phyloP scores from a whole-genome alignment of 2,329 filamentous ascomycete genomes.

The Neurospora sp. region DNA sequence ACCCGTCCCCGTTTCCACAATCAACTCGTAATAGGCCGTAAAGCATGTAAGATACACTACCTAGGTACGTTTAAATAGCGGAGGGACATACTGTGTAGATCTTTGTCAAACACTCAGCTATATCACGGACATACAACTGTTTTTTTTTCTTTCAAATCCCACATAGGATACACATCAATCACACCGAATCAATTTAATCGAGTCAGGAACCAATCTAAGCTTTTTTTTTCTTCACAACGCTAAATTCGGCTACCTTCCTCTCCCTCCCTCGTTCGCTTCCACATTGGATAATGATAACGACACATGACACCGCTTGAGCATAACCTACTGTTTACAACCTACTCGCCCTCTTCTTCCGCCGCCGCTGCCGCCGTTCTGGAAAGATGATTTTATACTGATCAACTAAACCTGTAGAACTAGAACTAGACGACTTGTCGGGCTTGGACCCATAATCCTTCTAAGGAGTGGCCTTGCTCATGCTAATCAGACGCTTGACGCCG shows the following conservation, averaged over 20 bases:
- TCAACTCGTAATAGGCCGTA: no score
- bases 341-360: conserved; percentile 8
- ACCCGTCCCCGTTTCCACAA: no score
- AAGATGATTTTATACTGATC: not conserved
- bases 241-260: not conserved
- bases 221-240: not conserved
- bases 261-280: not conserved
- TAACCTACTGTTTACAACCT: not conserved
- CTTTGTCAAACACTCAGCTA: no score
- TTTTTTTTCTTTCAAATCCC: no score
- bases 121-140: no score
- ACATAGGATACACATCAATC: no score
- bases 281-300: not conserved
- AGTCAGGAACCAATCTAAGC: not conserved
- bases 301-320: not conserved
- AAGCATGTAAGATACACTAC: no score
- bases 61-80: no score
- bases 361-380: not conserved
- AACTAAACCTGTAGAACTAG: not conserved
- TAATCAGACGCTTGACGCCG: conserved; percentile 66
- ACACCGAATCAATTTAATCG: not conserved
- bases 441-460: conserved; percentile 17
- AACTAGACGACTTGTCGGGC: not conserved
- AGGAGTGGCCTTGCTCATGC: conserved; percentile 69
- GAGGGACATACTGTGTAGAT: no score